A percentile compares a stretch with the other conserved stretches of the same genome.
These are phyloP conservation scores for Ceratocystis eucalypticola DNA, from an alignment of 2,329 filamentous ascomycete species.

Conservation along the genomic window DNA sequence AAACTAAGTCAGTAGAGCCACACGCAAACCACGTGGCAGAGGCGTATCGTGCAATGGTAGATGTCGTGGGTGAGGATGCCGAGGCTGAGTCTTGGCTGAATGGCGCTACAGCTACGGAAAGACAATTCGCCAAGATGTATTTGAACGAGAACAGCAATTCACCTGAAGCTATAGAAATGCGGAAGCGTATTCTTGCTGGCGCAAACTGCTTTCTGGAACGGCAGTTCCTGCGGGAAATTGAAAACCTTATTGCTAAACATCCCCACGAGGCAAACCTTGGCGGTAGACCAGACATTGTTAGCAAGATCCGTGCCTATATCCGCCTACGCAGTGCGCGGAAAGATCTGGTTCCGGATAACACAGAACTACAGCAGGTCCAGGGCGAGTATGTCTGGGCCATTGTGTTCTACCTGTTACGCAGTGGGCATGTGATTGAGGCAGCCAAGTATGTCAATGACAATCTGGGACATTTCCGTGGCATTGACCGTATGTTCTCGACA, in stretches of 20 bases:
- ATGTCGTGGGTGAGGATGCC: constrained; percentile 61
- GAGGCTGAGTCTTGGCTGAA: constrained; percentile 45
- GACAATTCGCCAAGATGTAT: constrained; percentile 64
- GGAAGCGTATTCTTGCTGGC: constrained; percentile 66
- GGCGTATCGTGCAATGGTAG: constrained; percentile 67
- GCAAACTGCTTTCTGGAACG: constrained; percentile 69
- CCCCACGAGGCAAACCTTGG: constrained; percentile 81
- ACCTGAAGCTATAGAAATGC: constrained; percentile 48
- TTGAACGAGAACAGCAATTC: constrained; percentile 60
- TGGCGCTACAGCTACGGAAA: constrained; percentile 55
- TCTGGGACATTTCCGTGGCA: constrained; percentile 67
- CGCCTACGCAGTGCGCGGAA: constrained; percentile 66
- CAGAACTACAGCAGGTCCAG: constrained; percentile 63
- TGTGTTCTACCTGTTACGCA: constrained; percentile 79
- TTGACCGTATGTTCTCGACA: constrained; percentile 77
- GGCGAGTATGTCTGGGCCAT: constrained; percentile 88
- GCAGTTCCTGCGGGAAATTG: constrained; percentile 65
- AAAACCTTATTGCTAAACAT: constrained; percentile 64
- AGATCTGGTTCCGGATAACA: constrained; percentile 69
- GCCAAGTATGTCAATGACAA: constrained; percentile 73
- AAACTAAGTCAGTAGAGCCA: constrained; percentile 54
- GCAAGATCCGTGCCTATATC: constrained; percentile 87
- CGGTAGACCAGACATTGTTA: constrained; percentile 73
- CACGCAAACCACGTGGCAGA: constrained; percentile 64
- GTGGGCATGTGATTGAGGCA: constrained; percentile 72